Conservation (phyloP, 2,329 filamentous ascomycete species). For the Fusarium sp. region DNA sequence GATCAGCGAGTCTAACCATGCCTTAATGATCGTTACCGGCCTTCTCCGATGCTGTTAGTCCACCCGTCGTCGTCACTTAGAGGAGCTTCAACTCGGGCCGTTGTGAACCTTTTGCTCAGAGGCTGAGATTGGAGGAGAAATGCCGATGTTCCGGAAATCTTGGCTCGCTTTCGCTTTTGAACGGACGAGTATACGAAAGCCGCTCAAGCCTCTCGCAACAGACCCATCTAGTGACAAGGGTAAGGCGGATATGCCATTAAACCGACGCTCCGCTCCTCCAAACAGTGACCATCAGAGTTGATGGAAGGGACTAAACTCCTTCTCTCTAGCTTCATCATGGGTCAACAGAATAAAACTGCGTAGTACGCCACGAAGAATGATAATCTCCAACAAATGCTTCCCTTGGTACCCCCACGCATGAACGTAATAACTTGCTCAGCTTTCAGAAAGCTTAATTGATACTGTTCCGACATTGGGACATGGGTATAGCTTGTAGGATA, state of each 20-base stretch:
- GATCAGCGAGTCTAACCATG: not conserved
- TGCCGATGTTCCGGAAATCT: not conserved
- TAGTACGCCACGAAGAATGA: not conserved
- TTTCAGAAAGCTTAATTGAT: not conserved
- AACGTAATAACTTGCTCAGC: not conserved
- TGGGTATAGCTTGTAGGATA: not conserved
- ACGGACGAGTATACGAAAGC: not conserved
- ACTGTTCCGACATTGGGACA: not conserved
- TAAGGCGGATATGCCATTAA: not conserved
- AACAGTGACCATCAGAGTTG: not conserved
- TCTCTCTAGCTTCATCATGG: not conserved
- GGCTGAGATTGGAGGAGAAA: not conserved
- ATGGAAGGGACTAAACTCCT: not conserved
- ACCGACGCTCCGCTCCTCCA: not conserved
- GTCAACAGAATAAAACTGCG: not conserved
- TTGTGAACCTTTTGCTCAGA: not conserved
- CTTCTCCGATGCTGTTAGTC: not conserved
- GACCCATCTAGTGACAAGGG: not conserved
- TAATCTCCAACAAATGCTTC: not conserved
- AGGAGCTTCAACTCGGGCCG: not conserved
- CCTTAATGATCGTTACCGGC: not conserved
- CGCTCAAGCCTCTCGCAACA: not conserved
- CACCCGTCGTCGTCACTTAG: not conserved
- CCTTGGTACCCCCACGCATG: not conserved
- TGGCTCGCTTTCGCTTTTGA: not conserved